Conservation (phyloP, 805 yeast species). For the Metschnikowia peoriensis region DNA sequence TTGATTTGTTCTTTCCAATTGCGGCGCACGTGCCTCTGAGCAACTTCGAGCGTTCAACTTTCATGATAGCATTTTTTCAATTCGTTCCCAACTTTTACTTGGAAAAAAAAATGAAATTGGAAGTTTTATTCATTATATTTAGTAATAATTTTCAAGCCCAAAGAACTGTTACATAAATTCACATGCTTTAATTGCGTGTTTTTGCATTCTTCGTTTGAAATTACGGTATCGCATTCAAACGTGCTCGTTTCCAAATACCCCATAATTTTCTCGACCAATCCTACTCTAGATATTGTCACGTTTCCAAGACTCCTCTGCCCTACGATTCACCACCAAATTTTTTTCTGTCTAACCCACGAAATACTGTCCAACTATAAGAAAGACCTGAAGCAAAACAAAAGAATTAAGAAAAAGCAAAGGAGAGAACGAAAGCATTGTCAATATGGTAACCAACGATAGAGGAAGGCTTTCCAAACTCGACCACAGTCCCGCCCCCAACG, state of each 20-base stretch:
- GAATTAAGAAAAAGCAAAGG: neutral
- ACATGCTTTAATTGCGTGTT: neutral
- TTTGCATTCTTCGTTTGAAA: too few species aligned
- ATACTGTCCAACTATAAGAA: neutral
- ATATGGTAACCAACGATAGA: neutral
- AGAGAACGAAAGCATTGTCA: neutral
- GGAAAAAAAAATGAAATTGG: neutral
- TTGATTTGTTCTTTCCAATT: too few species aligned
- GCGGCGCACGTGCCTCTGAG: too few species aligned
- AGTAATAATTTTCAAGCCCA: too few species aligned
- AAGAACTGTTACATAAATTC: neutral
- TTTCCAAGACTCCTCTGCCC: neutral
- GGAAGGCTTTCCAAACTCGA: conserved; percentile 1
- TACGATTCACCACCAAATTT: neutral
- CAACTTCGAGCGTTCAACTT: too few species aligned
- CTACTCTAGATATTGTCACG: neutral
- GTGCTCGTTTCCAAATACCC: neutral
- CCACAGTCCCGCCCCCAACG: conserved; percentile 13
- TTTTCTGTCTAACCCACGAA: neutral
- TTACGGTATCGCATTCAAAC: neutral
- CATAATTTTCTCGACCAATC: neutral
- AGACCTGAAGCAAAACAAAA: neutral
- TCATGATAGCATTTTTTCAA: neutral
- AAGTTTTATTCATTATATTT: neutral
- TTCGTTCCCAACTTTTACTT: neutral